phyloP scores from a whole-genome alignment of 2,329 filamentous ascomycete species.

The Paracorniculantispora psalliotae region DNA sequence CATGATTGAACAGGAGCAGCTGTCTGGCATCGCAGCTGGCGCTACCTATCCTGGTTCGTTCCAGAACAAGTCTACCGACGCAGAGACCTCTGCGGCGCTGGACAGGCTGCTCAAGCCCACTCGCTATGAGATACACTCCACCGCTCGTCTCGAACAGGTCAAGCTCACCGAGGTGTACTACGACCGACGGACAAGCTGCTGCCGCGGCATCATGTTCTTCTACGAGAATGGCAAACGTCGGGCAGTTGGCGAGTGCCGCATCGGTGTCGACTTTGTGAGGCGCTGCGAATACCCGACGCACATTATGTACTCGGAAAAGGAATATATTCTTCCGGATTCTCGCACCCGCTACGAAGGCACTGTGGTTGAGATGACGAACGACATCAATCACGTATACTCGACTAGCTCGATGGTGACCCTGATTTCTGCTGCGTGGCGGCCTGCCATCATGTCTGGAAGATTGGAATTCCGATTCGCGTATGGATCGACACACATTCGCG shows the following conservation, averaged over 20 bases:
- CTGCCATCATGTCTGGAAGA: not conserved
- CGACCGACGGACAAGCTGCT: not conserved
- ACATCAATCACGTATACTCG: not conserved
- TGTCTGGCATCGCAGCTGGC: not conserved
- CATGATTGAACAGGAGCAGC: not conserved
- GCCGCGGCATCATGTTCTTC: constrained; percentile 5
- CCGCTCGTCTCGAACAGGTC: constrained; percentile 2
- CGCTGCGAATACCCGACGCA: not conserved
- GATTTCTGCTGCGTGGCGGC: not conserved
- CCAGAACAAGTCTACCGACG: not conserved
- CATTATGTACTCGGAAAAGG: constrained; percentile 3
- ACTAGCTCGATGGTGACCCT: not conserved
- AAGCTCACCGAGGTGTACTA: not conserved
- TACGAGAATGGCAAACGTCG: not conserved
- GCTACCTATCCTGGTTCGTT: not conserved
- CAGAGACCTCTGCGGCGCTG: not conserved
- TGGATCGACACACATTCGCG: not conserved
- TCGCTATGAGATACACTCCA: not conserved
- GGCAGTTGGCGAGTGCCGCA: constrained; percentile 1
- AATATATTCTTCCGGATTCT: not conserved
- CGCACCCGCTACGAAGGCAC: constrained; percentile 1
- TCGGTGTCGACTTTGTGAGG: not conserved
- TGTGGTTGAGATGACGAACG: constrained; percentile 1
- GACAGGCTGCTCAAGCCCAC: not conserved
- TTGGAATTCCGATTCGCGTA: constrained; percentile 6